A percentile compares a stretch with the other conserved stretches of the same genome.
Evolutionary conservation across 768 basidiomycete species (phyloP).

Genomic region (Crepidotus variabilis): DNA sequence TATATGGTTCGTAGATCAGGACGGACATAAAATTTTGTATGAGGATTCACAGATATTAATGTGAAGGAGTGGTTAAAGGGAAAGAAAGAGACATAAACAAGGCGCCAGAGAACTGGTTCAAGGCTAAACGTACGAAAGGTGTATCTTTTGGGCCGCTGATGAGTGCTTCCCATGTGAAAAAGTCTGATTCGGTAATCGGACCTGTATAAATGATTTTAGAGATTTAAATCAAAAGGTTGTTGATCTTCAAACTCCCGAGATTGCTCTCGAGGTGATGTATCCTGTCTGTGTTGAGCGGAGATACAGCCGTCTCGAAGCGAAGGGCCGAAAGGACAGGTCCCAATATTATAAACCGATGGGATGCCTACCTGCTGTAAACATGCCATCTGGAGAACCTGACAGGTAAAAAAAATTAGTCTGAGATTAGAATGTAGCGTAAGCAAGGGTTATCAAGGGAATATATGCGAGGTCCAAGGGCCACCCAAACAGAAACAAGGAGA

Average conservation of each 20-base stretch:
- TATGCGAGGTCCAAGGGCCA: too few species aligned
- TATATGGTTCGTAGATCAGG: not conserved
- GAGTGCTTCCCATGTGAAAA: constrained; percentile 95
- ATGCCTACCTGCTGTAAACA: constrained; percentile 84
- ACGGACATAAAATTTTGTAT: not conserved
- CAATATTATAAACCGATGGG: not conserved
- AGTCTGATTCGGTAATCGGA: constrained; percentile 87
- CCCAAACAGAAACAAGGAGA: not conserved
- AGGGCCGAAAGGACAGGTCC: too few species aligned
- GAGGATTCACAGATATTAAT: constrained; percentile 3
- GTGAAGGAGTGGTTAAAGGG: not conserved
- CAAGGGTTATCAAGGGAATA: not conserved
- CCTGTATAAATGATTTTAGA: constrained; percentile 32
- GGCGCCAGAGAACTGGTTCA: not conserved
- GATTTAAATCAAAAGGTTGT: not conserved
- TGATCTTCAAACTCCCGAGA: too few species aligned
- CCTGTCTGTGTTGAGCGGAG: too few species aligned
- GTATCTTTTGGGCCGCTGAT: constrained; percentile 94
- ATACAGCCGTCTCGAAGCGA: too few species aligned
- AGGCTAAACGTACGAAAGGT: constrained; percentile 66
- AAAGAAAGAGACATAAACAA: not conserved
- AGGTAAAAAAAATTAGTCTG: not conserved
- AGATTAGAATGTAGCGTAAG: not conserved
- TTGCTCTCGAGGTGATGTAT: too few species aligned
- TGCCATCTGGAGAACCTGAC: constrained; percentile 82